Base-by-base conservation (phyloP, 768 basidiomycete species). In the Jaapia argillacea region DNA sequence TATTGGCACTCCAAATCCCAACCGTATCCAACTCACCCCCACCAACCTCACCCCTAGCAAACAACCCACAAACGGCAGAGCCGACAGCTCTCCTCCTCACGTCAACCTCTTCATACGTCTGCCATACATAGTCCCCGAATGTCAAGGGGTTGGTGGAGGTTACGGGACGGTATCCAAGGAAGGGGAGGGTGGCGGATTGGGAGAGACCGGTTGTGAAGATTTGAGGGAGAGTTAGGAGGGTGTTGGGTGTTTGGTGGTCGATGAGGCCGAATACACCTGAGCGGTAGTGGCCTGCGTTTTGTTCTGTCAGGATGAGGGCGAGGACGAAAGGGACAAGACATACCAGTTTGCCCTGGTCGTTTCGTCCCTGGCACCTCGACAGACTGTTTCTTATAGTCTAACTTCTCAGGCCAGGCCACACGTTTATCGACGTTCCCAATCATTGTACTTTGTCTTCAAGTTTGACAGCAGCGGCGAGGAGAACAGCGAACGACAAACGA, bases 1-100 rank as follows among this genome's bases (percentile, higher is more conserved):
- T 67, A 57, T 92, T 92, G 42, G 65, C 66, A 38, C 81, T 79
- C 87, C 86, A 94, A 36, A 92, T 75, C 4, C 90, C 91, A 40
- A 91, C 86, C 2, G 80, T 82, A 46, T 77, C 69, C 41, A 79
- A 57, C 28, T 82, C 83, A 14, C 77, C 77, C 18, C 78, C 75
- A 23, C 75, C 75, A 23, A 81, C 60, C 39, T 65, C 65, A 4
- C 81, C 83, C 14, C 67, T 71, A 47, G 69, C 63, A 61, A 86
- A 90, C 35, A 90, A 64, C 12, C 69, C 59, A 47, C 72, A 67
- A 10, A 94, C 56, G 1, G 85, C 89, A 51, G 85, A 86, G 3
- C 91, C 90, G 28, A 93, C 54, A 45, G 73, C 64, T 39, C 81
- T 80, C 46, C 88, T 73, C 48, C 81, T 78, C 45, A 55, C 54